Evolutionary conservation across 768 basidiomycete species (phyloP).

Genomic region (Suillus weaverae): DNA sequence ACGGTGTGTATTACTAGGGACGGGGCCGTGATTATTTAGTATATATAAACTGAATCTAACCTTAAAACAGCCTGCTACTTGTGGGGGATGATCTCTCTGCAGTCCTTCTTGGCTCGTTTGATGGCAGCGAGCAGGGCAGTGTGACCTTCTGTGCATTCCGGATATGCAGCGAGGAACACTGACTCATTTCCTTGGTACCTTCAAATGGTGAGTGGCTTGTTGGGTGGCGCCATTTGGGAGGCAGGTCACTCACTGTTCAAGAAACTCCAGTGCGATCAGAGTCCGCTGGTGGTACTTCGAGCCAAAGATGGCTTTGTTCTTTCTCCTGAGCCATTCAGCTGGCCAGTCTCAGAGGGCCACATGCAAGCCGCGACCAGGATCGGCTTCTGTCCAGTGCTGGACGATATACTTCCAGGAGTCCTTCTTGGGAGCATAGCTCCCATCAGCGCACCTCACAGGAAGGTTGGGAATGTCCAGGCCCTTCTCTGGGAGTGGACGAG

Average conservation of each 20-base stretch:
- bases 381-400: background rate
- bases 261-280: constrained; percentile 4
- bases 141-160: background rate
- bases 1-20: too few relatives aligned
- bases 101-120: background rate
- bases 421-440: background rate
- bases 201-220: background rate
- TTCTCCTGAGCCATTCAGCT: background rate
- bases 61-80: too few relatives aligned
- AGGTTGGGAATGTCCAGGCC: constrained; percentile 4
- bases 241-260: constrained; percentile 6
- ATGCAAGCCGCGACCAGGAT: background rate
- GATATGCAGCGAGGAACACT: background rate
- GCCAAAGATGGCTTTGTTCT: constrained; percentile 2
- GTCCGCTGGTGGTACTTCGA: constrained; percentile 4
- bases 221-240: background rate
- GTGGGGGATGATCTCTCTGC: too few relatives aligned
- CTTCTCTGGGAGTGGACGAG: too few relatives aligned
- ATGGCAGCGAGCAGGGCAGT: background rate
- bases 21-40: too few relatives aligned
- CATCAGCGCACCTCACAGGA: background rate
- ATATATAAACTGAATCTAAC: too few relatives aligned
- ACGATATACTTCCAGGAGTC: constrained; percentile 13
- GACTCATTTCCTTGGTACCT: constrained; percentile 3
- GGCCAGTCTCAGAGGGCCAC: constrained; percentile 13